These are phyloP conservation scores for Kodamaea alishanica DNA, from an alignment of 1,139 yeast genomes.

Conservation along the genomic window DNA sequence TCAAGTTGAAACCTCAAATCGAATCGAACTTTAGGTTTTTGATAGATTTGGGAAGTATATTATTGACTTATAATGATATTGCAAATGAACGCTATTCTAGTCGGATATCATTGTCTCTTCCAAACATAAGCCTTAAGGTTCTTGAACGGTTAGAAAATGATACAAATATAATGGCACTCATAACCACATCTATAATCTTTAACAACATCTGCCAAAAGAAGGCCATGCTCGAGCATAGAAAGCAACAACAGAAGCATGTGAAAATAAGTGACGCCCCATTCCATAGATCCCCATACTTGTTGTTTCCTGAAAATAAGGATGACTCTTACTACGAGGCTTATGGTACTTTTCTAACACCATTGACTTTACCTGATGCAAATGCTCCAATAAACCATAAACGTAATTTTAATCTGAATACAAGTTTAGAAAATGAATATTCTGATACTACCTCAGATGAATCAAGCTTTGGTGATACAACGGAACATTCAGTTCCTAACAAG, in stretches of 20 bases:
- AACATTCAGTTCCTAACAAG: too few relatives aligned
- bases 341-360: slow-evolving; percentile 57
- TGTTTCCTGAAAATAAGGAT: slow-evolving; percentile 47
- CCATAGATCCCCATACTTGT: slow-evolving; percentile 70
- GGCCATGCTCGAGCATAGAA: slow-evolving; percentile 44
- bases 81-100: slow-evolving; percentile 65
- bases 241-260: slow-evolving; percentile 62
- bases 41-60: slow-evolving; percentile 34
- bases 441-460: slow-evolving; percentile 1
- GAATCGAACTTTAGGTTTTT: slow-evolving; percentile 20
- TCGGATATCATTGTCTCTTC: slow-evolving; percentile 49
- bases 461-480: too few relatives aligned
- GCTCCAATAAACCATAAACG: slow-evolving; percentile 39
- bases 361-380: slow-evolving; percentile 63
- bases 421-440: background rate
- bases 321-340: slow-evolving; percentile 42
- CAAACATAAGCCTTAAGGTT: slow-evolving; percentile 36
- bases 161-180: slow-evolving; percentile 22
- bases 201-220: slow-evolving; percentile 60
- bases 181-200: slow-evolving; percentile 54
- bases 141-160: slow-evolving; percentile 17
- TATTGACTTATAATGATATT: slow-evolving; percentile 59
- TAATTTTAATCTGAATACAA: background rate
- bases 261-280: slow-evolving; percentile 76
- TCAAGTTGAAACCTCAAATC: slow-evolving; percentile 22